Conservation (phyloP, 495 filamentous ascomycete species). For the Penicillium paxilli region DNA sequence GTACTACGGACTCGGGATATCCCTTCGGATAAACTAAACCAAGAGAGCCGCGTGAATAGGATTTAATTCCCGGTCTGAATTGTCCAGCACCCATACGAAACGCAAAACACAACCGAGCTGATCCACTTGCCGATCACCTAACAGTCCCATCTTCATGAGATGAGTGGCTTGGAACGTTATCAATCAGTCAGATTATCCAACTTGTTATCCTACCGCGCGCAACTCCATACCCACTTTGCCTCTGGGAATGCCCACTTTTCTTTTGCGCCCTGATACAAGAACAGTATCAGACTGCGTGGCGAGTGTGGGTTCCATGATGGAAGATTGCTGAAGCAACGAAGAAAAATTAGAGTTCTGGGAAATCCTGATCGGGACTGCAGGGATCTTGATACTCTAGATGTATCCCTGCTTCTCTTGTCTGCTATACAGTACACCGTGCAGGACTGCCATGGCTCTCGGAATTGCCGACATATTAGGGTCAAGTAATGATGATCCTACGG, state of each 20-base stretch:
- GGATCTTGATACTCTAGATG: neutral
- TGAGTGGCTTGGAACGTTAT: constrained; percentile 20
- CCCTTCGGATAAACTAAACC: too few species aligned
- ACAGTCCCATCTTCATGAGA: too few species aligned
- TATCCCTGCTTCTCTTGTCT: neutral
- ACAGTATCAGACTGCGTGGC: constrained; percentile 15
- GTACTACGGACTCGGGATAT: too few species aligned
- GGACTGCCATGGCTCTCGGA: too few species aligned
- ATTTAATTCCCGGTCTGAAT: neutral
- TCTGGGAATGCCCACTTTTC: constrained; percentile 3
- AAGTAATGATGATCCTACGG: neutral
- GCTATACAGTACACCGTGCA: too few species aligned
- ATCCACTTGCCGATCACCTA: constrained; percentile 16
- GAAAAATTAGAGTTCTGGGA: neutral
- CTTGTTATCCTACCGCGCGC: constrained; percentile 4
- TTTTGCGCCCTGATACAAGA: constrained; percentile 9
- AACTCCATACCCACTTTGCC: constrained; percentile 9
- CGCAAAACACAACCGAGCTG: constrained; percentile 3
- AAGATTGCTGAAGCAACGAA: neutral
- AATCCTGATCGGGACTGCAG: neutral
- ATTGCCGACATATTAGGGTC: neutral
- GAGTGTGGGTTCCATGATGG: neutral
- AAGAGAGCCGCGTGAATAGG: neutral
- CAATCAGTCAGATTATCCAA: constrained; percentile 21
- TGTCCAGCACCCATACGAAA: neutral